These are phyloP conservation scores for Alternaria sp. DNA, from an alignment of 2,329 filamentous ascomycete species.

Conservation along the genomic window DNA sequence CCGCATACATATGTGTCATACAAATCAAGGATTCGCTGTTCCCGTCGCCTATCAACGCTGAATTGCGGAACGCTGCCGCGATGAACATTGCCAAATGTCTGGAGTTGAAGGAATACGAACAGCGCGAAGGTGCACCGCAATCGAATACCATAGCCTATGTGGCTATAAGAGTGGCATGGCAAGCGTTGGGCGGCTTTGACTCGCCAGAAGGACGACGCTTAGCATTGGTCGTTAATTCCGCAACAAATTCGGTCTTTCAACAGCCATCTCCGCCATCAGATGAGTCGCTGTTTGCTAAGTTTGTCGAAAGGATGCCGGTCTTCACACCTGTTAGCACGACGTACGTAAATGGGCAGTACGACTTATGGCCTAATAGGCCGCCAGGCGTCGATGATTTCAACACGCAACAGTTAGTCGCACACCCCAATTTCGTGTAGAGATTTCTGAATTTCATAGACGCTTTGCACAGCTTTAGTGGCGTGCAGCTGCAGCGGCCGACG, in stretches of 20 bases:
- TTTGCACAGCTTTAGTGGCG: not conserved
- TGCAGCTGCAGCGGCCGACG: not conserved
- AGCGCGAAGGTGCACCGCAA: slow-evolving; percentile 13
- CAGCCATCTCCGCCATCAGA: not conserved
- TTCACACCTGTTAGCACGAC: not conserved
- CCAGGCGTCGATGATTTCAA: not conserved
- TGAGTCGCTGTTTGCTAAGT: not conserved
- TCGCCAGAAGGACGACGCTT: slow-evolving; percentile 34
- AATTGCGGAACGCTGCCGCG: slow-evolving; percentile 30
- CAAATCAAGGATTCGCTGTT: slow-evolving; percentile 32
- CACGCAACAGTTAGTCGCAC: not conserved
- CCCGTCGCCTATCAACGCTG: slow-evolving; percentile 24
- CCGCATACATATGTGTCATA: slow-evolving; percentile 31
- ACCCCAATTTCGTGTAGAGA: not conserved
- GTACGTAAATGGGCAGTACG: not conserved
- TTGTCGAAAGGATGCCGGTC: slow-evolving; percentile 3
- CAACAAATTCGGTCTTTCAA: slow-evolving; percentile 22
- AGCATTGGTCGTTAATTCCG: slow-evolving; percentile 23
- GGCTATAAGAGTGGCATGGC: slow-evolving; percentile 40
- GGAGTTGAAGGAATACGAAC: slow-evolving; percentile 32
- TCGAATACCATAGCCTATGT: slow-evolving; percentile 40
- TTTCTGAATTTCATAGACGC: not conserved
- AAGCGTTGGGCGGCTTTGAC: slow-evolving; percentile 34
- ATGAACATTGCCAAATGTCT: slow-evolving; percentile 32
- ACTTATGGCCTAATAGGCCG: not conserved